Conservation (phyloP, 805 yeast species). For the Schizosaccharomyces japonicus region DNA sequence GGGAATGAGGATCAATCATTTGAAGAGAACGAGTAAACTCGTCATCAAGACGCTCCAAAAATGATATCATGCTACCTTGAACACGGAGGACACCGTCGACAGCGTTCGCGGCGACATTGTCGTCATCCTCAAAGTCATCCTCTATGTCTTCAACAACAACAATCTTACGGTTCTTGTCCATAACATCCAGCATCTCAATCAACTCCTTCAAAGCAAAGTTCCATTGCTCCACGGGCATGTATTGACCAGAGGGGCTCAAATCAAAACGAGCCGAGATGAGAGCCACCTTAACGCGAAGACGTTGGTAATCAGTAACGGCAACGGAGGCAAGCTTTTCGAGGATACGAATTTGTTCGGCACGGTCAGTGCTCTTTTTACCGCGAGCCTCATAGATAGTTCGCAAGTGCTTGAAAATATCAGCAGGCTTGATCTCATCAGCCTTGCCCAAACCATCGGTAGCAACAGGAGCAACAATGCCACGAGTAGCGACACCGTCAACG, state of each 20-base stretch:
- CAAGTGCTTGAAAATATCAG: slow-evolving; percentile 45
- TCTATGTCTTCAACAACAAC: slow-evolving; percentile 66
- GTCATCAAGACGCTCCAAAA: slow-evolving; percentile 82
- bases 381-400: slow-evolving; percentile 61
- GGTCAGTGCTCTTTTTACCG: slow-evolving; percentile 86
- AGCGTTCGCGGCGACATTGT: slow-evolving; percentile 19
- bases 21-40: slow-evolving; percentile 76
- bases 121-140: slow-evolving; percentile 34
- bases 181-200: slow-evolving; percentile 33
- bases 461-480: slow-evolving; percentile 16
- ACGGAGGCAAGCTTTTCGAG: slow-evolving; percentile 35
- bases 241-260: slow-evolving; percentile 32
- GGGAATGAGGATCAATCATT: slow-evolving; percentile 79
- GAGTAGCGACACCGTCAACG: slow-evolving; percentile 15
- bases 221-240: slow-evolving; percentile 69
- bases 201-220: slow-evolving; percentile 29
- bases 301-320: slow-evolving; percentile 44
- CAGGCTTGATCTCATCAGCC: slow-evolving; percentile 17
- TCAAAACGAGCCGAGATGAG: slow-evolving; percentile 78
- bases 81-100: slow-evolving; percentile 41
- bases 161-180: slow-evolving; percentile 41
- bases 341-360: slow-evolving; percentile 45
- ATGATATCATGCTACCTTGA: slow-evolving; percentile 63
- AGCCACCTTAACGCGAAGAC: slow-evolving; percentile 51
- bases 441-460: slow-evolving; percentile 20